A percentile compares a stretch with the other conserved stretches of the same genome.
Conservation (phyloP, 257 asterid genomes). For the Capsicum pubescens region DNA sequence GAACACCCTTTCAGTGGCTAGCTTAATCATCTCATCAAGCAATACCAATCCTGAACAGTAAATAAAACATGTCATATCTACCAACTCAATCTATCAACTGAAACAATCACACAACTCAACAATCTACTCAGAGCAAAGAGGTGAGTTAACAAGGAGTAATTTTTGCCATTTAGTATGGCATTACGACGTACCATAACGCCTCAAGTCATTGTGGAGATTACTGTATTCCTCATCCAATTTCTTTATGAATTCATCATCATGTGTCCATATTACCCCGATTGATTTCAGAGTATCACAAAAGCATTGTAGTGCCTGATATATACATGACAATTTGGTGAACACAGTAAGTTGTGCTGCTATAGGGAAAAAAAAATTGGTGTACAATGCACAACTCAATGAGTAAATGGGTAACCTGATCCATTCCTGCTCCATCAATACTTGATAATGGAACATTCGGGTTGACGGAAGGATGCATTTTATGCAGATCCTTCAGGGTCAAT, state of each 20-base stretch:
- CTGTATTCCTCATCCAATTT: constrained; percentile 49
- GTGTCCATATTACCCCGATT: constrained; percentile 76
- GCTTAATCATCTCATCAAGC: constrained; percentile 73
- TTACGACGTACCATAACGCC: constrained; percentile 43
- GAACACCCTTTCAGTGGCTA: constrained; percentile 70
- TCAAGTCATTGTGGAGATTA: constrained; percentile 49
- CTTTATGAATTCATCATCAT: constrained; percentile 63
- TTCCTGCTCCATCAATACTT: constrained; percentile 52
- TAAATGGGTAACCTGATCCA: constrained; percentile 56
- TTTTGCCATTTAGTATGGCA: background rate
- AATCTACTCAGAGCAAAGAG: background rate
- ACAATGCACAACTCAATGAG: background rate
- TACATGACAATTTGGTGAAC: background rate
- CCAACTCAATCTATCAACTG: background rate
- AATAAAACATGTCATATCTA: background rate
- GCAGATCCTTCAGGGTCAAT: constrained; percentile 69
- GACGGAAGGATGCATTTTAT: constrained; percentile 50
- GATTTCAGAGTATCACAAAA: constrained; percentile 68
- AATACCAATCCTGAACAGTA: constrained; percentile 52
- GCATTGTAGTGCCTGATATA: constrained; percentile 56
- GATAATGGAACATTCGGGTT: constrained; percentile 38
- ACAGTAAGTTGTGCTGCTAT: background rate
- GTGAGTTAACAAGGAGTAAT: background rate
- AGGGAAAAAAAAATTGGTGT: background rate
- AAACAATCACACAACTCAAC: background rate